Conservation (phyloP, 192 early-diverging fungal species). For the Rhizoclosmatium sp. region DNA sequence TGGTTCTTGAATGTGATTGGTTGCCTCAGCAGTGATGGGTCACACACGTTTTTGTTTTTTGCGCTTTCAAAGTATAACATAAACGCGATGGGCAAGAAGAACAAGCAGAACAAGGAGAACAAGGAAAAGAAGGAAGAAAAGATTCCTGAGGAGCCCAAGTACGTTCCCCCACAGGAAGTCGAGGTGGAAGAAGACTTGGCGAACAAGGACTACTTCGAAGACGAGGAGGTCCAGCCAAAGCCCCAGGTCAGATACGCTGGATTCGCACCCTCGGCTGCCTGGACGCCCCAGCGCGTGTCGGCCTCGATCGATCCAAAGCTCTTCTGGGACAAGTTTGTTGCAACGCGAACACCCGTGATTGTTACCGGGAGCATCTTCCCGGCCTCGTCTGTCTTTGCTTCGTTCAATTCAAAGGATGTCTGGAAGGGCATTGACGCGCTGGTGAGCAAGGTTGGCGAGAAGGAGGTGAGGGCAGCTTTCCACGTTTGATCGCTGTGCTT, state of each 20-base stretch:
- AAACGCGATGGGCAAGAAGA: too few relatives aligned
- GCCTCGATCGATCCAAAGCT: slow-evolving; percentile 34
- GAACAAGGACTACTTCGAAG: neutral
- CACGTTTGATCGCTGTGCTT: neutral
- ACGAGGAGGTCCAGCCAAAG: slow-evolving; percentile 3
- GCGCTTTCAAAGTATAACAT: neutral
- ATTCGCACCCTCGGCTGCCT: slow-evolving; percentile 53
- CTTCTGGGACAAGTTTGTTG: slow-evolving; percentile 55
- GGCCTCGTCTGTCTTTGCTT: slow-evolving; percentile 6
- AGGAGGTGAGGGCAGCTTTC: neutral
- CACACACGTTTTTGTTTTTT: neutral
- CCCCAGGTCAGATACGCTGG: slow-evolving; percentile 47
- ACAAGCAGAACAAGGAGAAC: too few relatives aligned
- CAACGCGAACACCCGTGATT: slow-evolving; percentile 56
- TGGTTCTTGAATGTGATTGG: neutral
- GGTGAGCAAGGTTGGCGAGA: neutral
- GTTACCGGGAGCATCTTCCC: slow-evolving; percentile 12
- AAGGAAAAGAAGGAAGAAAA: neutral
- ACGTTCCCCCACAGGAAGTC: neutral
- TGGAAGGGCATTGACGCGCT: slow-evolving; percentile 16
- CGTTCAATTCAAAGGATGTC: neutral
- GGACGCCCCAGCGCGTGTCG: slow-evolving; percentile 44
- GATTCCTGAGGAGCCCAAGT: neutral
- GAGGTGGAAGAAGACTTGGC: neutral
- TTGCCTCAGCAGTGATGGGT: neutral